Conservation (phyloP, 768 basidiomycete species). For the Fomitopsis serialis region DNA sequence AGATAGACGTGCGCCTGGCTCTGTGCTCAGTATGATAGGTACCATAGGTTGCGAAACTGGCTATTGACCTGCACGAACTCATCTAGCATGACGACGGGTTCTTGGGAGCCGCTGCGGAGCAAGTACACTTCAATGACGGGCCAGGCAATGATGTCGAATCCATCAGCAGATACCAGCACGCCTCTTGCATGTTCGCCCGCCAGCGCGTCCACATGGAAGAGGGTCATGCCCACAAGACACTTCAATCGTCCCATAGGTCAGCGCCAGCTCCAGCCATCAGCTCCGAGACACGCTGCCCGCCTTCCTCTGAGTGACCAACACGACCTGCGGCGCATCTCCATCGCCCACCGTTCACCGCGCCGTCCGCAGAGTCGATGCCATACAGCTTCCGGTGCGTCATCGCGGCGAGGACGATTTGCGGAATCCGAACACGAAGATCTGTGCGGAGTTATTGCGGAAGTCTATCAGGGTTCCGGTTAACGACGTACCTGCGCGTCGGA, state of each 20-base stretch:
- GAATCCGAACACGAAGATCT: conserved; percentile 83
- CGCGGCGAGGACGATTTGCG: conserved; percentile 74
- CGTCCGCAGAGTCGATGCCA: conserved; percentile 77
- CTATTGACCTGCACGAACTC: conserved; percentile 62
- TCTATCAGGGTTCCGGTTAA: neutral
- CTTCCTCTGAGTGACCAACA: conserved; percentile 54
- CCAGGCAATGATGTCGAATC: conserved; percentile 55
- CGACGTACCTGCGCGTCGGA: conserved; percentile 50
- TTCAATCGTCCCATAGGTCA: conserved; percentile 20
- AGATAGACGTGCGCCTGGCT: conserved; percentile 63
- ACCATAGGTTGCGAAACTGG: neutral
- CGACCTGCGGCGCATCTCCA: conserved; percentile 46
- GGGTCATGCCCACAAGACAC: conserved; percentile 62
- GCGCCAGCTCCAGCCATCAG: neutral
- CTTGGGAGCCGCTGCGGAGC: conserved; percentile 34
- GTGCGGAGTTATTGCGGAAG: neutral
- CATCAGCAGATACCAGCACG: conserved; percentile 28
- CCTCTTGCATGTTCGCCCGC: conserved; percentile 53
- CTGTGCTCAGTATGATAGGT: neutral
- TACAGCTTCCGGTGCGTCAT: conserved; percentile 72
- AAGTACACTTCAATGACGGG: conserved; percentile 55
- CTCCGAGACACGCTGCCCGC: conserved; percentile 52
- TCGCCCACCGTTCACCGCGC: conserved; percentile 52
- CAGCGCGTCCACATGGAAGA: conserved; percentile 75
- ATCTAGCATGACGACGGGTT: conserved; percentile 63